Evolutionary conservation across 2,329 filamentous ascomycete genomes (phyloP).

Genomic region (Macrophomina tecta): DNA sequence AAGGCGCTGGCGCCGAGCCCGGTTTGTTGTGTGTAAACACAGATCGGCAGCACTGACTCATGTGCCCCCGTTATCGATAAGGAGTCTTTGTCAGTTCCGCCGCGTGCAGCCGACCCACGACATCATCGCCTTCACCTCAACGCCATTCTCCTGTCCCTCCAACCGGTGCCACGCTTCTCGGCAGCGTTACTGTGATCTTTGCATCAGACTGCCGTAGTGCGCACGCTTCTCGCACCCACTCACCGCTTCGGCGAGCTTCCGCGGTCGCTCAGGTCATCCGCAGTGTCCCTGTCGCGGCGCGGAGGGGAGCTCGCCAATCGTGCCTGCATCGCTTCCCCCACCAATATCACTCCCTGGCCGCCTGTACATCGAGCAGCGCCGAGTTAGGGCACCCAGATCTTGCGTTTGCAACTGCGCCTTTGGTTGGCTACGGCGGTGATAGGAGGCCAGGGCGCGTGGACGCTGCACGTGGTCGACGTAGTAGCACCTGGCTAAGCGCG

Average conservation of each 20-base stretch:
- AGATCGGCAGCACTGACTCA: conserved; percentile 1
- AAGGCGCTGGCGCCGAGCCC: background rate
- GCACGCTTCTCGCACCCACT: background rate
- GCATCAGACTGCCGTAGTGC: background rate
- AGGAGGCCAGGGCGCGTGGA: conserved; percentile 19
- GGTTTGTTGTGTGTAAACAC: conserved; percentile 24
- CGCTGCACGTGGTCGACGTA: conserved; percentile 16
- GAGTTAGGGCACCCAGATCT: conserved; percentile 7
- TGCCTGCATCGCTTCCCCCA: conserved; percentile 1
- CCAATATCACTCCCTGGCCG: conserved; percentile 3
- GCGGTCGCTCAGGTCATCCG: background rate
- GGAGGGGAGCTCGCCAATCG: conserved; percentile 17
- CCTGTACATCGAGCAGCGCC: background rate
- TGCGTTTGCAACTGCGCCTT: conserved; percentile 1
- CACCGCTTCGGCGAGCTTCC: background rate
- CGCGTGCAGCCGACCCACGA: conserved; percentile 7
- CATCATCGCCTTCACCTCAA: conserved; percentile 12
- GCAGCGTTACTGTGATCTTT: background rate
- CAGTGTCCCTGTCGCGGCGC: conserved; percentile 1
- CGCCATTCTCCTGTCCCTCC: background rate
- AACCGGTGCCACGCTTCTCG: background rate
- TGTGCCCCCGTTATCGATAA: conserved; percentile 1
- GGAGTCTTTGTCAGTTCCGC: background rate
- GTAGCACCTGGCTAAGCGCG: conserved; percentile 8
- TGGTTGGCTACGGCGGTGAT: background rate